Conservation (phyloP, 2,329 filamentous ascomycete species). For the Aplosporella prunicola region DNA sequence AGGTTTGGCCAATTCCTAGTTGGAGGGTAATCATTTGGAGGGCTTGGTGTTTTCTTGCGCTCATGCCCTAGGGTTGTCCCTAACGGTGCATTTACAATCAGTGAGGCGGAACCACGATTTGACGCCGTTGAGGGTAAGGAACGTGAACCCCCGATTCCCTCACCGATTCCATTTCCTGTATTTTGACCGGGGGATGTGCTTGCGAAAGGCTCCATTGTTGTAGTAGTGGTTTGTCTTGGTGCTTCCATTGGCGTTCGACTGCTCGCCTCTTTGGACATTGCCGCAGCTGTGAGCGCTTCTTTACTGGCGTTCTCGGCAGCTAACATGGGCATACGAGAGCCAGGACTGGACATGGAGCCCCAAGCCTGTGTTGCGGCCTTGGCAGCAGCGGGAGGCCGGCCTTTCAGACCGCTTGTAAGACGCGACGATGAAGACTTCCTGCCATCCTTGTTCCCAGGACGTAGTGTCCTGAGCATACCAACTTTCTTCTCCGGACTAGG, state of each 20-base stretch:
- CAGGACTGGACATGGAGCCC: conserved; percentile 26
- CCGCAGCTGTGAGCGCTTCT: conserved; percentile 2
- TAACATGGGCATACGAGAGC: conserved; percentile 14
- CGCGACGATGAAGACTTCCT: conserved; percentile 38
- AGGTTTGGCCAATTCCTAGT: too few relatives aligned
- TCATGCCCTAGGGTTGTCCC: background rate
- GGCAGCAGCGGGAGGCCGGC: conserved; percentile 46
- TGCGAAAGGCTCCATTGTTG: too few relatives aligned
- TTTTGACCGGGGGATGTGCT: too few relatives aligned
- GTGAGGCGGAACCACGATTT: too few relatives aligned
- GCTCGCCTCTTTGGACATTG: background rate
- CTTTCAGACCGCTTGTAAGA: conserved; percentile 35
- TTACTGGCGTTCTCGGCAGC: conserved; percentile 11
- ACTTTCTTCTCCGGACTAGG: conserved; percentile 55
- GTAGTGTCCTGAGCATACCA: conserved; percentile 47
- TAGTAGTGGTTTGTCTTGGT: too few relatives aligned
- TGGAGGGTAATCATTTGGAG: too few relatives aligned
- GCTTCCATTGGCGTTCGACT: conserved; percentile 2
- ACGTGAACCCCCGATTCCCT: too few relatives aligned
- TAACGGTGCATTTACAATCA: too few relatives aligned
- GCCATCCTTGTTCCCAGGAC: conserved; percentile 34
- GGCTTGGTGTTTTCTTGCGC: conserved; percentile 8
- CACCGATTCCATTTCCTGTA: too few relatives aligned
- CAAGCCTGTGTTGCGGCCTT: conserved; percentile 57
- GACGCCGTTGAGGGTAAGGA: too few relatives aligned